A percentile compares a stretch with the other conserved stretches of the same genome.
These are phyloP conservation scores for Capronia americana DNA, from an alignment of 2,329 filamentous ascomycete species.

Conservation along the genomic window DNA sequence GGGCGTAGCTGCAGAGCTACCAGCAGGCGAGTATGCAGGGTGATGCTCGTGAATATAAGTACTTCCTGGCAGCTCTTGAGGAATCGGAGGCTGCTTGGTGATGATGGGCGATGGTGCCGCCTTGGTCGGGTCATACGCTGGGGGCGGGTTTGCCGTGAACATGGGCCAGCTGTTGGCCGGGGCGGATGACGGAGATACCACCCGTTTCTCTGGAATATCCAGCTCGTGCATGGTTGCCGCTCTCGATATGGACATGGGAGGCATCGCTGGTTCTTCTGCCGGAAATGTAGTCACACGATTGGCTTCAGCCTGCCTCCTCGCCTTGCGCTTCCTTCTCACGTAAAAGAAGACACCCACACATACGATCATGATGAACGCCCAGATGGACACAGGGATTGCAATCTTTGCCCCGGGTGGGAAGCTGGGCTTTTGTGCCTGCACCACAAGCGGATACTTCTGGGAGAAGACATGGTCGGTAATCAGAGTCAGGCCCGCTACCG, in stretches of 20 bases:
- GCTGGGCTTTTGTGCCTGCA: conserved; percentile 1
- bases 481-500: conserved; percentile 34
- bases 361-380: conserved; percentile 23
- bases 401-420: conserved; percentile 36
- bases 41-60: conserved; percentile 41
- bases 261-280: conserved; percentile 34
- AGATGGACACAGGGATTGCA: conserved; percentile 36
- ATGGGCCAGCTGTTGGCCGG: conserved; percentile 28
- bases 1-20: conserved; percentile 11
- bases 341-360: conserved; percentile 24
- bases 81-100: conserved; percentile 13
- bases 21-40: conserved; percentile 33
- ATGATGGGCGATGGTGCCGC: not conserved
- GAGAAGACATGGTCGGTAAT: conserved; percentile 41
- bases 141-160: conserved; percentile 32
- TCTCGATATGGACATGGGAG: conserved; percentile 24
- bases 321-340: conserved; percentile 25
- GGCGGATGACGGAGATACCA: conserved; percentile 21
- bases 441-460: conserved; percentile 33
- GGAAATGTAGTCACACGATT: conserved; percentile 36
- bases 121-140: conserved; percentile 34
- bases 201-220: conserved; percentile 31
- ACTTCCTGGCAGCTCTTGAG: conserved; percentile 40
- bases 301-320: conserved; percentile 25
- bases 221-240: conserved; percentile 35